phyloP scores from a whole-genome alignment of 1,139 yeast species.

The Lodderomyces margitis region DNA sequence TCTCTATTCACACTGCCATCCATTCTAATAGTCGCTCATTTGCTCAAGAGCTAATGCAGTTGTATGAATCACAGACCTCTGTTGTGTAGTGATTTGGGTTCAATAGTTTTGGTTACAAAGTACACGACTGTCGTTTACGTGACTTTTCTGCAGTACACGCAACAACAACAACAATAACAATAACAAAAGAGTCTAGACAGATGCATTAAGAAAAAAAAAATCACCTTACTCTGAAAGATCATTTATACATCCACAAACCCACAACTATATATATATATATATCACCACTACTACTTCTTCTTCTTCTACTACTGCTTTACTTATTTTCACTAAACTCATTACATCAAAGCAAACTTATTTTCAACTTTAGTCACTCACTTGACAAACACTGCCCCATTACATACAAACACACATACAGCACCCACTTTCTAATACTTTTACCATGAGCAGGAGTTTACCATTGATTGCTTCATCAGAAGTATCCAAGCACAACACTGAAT shows the following conservation, averaged over 20 bases:
- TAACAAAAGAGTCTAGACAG: background rate
- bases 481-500: conserved; percentile 45
- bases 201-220: background rate
- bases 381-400: background rate
- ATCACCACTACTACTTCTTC: no score
- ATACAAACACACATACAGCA: background rate
- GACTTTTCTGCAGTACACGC: no score
- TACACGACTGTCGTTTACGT: no score
- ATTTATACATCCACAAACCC: background rate
- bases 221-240: background rate
- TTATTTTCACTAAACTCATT: no score
- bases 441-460: conserved; percentile 26
- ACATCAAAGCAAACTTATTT: background rate
- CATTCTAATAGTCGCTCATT: no score
- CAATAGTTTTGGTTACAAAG: no score
- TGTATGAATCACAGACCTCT: no score
- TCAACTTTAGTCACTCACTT: background rate
- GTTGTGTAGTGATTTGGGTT: no score
- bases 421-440: background rate
- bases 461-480: conserved; percentile 40
- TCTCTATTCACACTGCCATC: no score
- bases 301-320: no score
- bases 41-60: no score
- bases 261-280: background rate
- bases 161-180: background rate